Evolutionary conservation across 176 grass and related monocot species (phyloP).

Genomic region (Thalia dealbata): DNA sequence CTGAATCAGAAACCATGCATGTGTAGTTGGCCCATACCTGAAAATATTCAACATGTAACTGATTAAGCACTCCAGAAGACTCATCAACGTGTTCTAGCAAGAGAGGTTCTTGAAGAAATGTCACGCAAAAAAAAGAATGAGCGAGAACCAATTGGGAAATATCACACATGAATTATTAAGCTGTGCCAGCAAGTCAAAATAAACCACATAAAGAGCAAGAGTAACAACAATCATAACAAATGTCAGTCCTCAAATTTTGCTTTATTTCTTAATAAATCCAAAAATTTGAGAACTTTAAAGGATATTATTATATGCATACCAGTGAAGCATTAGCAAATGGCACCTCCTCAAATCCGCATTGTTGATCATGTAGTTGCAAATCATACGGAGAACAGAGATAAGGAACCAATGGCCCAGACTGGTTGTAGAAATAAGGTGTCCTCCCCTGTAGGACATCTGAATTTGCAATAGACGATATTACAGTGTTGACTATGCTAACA

Average conservation of each 20-base stretch:
- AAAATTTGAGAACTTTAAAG: no score
- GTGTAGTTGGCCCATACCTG: constrained; percentile 81
- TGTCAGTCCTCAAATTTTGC: no score
- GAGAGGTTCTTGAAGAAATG: no score
- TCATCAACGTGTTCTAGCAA: no score
- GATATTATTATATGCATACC: constrained; percentile 30
- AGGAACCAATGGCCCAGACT: constrained; percentile 43
- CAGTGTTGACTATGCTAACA: constrained; percentile 61
- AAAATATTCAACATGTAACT: background rate
- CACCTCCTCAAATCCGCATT: constrained; percentile 56
- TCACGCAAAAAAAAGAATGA: no score
- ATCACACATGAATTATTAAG: no score
- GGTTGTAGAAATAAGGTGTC: constrained; percentile 24
- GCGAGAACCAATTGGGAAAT: no score
- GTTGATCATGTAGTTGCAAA: constrained; percentile 33
- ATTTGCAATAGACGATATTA: constrained; percentile 57
- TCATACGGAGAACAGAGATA: constrained; percentile 86
- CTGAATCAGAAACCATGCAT: constrained; percentile 31
- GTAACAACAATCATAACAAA: no score
- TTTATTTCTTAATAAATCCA: no score
- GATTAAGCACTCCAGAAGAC: background rate
- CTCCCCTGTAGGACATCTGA: constrained; percentile 27
- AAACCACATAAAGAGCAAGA: no score
- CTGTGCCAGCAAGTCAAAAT: no score
- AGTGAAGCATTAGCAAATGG: constrained; percentile 55